Evolutionary conservation across 2,329 filamentous ascomycete genomes (phyloP).

Genomic region (Talaromyces sp.): DNA sequence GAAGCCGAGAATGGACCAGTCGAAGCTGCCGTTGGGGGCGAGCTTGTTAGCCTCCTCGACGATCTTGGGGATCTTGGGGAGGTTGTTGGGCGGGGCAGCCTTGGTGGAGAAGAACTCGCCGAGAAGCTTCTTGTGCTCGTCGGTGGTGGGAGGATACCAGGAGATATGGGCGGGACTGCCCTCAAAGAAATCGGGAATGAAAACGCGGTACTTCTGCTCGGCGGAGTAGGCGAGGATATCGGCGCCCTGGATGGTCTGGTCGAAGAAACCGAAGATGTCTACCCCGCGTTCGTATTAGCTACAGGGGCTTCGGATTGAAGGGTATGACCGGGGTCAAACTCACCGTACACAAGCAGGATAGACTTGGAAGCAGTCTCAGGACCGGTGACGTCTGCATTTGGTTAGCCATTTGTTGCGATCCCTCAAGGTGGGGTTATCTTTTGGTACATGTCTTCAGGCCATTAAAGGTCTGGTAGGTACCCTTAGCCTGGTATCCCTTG

Average conservation of each 20-base stretch:
- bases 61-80: slow-evolving; percentile 58
- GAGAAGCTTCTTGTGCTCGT: slow-evolving; percentile 63
- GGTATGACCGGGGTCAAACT: slow-evolving; percentile 3
- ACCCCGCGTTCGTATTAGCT: neutral
- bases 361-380: slow-evolving; percentile 58
- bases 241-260: slow-evolving; percentile 64
- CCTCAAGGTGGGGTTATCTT: neutral
- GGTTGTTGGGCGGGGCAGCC: slow-evolving; percentile 60
- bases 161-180: slow-evolving; percentile 68
- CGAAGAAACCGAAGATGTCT: slow-evolving; percentile 68
- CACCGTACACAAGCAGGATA: slow-evolving; percentile 59
- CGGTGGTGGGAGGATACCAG: slow-evolving; percentile 63
- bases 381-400: slow-evolving; percentile 56
- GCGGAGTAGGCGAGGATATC: slow-evolving; percentile 63
- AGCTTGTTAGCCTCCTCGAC: slow-evolving; percentile 57
- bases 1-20: slow-evolving; percentile 64
- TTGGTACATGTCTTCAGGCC: slow-evolving; percentile 62
- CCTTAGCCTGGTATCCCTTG: slow-evolving; percentile 58
- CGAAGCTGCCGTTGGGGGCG: slow-evolving; percentile 45
- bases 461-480: slow-evolving; percentile 61
- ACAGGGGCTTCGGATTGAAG: neutral
- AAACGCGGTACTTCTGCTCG: slow-evolving; percentile 75
- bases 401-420: neutral
- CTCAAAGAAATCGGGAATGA: slow-evolving; percentile 90
- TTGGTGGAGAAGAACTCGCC: slow-evolving; percentile 61